Conservation (phyloP, 495 filamentous ascomycete species). For the Aspergillus funiculosus region DNA sequence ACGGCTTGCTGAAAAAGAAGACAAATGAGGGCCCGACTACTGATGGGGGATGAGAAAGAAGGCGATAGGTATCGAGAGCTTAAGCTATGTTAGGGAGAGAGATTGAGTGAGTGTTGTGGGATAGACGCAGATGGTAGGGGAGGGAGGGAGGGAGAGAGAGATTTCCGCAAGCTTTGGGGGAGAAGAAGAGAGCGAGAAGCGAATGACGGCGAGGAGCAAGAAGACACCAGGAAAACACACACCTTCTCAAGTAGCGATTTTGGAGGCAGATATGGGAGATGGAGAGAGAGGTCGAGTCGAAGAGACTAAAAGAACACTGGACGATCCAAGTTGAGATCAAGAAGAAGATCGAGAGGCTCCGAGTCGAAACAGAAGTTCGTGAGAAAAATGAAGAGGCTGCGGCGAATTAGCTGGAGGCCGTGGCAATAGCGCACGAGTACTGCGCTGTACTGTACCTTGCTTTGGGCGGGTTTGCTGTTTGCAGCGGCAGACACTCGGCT, state of each 20-base stretch:
- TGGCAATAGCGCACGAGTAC: slow-evolving; percentile 16
- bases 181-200: neutral
- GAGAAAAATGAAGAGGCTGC: slow-evolving; percentile 25
- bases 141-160: neutral
- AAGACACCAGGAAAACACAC: neutral
- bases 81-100: slow-evolving; percentile 2
- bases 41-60: slow-evolving; percentile 2
- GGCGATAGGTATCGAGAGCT: slow-evolving; percentile 3
- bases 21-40: slow-evolving; percentile 7
- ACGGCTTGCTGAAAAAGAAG: slow-evolving; percentile 12
- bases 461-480: no score
- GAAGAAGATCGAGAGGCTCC: slow-evolving; percentile 24
- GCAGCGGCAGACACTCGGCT: no score
- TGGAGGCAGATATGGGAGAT: slow-evolving; percentile 10
- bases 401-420: slow-evolving; percentile 21
- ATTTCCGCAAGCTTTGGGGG: neutral
- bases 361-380: slow-evolving; percentile 21
- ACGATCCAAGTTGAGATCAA: slow-evolving; percentile 27
- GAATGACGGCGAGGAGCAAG: no score
- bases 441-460: slow-evolving; percentile 3
- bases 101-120: neutral
- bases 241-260: slow-evolving; percentile 8
- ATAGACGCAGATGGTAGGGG: neutral
- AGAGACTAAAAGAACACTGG: slow-evolving; percentile 23
- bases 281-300: slow-evolving; percentile 16